Percentiles rank a stretch among this genome's conserved stretches.
Conservation (phyloP, 2,329 filamentous ascomycete species). For the Chaetomium sp. region DNA sequence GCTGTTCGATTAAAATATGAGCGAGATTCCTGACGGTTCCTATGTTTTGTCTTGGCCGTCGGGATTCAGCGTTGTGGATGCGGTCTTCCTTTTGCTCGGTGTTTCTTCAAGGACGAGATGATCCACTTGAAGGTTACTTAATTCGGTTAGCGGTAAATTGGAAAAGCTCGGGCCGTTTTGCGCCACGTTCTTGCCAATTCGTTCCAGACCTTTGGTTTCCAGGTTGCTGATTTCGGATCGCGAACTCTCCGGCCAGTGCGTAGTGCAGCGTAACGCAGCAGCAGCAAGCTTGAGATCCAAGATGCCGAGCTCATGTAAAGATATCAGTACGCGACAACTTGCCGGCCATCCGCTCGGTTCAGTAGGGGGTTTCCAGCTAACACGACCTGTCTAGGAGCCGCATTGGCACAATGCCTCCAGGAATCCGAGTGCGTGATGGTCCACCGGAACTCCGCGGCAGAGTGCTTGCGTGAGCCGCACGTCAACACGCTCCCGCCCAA, state of each 20-base stretch:
- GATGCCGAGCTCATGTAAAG: constrained; percentile 92
- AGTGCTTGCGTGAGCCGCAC: constrained; percentile 81
- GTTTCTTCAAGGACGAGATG: no score
- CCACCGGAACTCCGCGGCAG: constrained; percentile 74
- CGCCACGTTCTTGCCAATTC: neutral
- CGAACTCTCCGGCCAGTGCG: neutral
- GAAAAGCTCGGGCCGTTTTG: neutral
- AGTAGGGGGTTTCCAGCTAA: constrained; percentile 3
- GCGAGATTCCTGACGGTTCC: no score
- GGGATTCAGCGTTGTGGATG: no score
- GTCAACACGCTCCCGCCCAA: constrained; percentile 73
- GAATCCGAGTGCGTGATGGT: constrained; percentile 96
- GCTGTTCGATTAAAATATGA: no score
- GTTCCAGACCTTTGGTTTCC: neutral
- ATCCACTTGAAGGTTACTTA: no score
- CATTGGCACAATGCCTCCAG: constrained; percentile 90
- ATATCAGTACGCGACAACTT: constrained; percentile 64
- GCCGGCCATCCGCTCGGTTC: neutral
- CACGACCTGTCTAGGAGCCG: constrained; percentile 58
- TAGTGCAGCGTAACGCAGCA: neutral
- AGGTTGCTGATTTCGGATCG: neutral
- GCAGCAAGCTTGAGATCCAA: constrained; percentile 8
- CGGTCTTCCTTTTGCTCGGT: no score
- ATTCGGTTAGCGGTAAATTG: no score
- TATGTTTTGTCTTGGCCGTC: no score